Base-by-base conservation (phyloP, 2,329 filamentous ascomycete genomes). In the Aspergillus sclerotialis region DNA sequence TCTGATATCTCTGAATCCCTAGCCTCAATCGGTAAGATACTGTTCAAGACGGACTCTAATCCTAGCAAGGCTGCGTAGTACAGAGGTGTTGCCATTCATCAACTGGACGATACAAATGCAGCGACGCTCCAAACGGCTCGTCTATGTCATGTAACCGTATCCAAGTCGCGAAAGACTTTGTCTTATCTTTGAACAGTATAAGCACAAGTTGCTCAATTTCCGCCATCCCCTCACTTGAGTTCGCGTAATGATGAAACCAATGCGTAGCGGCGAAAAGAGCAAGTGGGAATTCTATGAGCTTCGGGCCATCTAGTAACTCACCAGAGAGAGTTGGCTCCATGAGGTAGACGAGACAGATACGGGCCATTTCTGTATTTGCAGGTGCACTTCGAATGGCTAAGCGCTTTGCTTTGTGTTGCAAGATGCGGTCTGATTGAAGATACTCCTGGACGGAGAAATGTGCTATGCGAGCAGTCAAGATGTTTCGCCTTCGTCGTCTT, bases 401-500 rank as follows among this genome's bases (percentile, higher is more conserved):
- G 15, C n/a, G 10, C 28, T 6, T 13, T 6, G 19, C 19, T 10
- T 23, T 23, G 6, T 23, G 19, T 10, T 23, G 7, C 10, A 21
- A 12, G 17, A 36, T 13, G 16, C 32, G 26, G 8, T 40, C 24
- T 6, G 39, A 40, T 14, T 28, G 28, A 15, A 52, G 38, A 37
- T 50, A 50, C 37, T 52, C 38, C 24, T 49, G 39, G 13, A 50
- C 49, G 16, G 49, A 52, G 32, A 40, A 45, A 35, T 50, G 49
- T 10, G 49, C 42, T 6, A 23, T 23, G 19, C 19, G 19, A 10
- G 10, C 11, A 52, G 26, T 29, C 19, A 32, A 27, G 14, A 11
- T 21, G 32, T 27, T 17, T 35, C 30, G 25, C 9, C 31, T 16
- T 10, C 13, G 8, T 17, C 12, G 16, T 27, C 34, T 33, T 39